Evolutionary conservation across 441 rosid species (phyloP).

Genomic region (Monsonia emarginata): DNA sequence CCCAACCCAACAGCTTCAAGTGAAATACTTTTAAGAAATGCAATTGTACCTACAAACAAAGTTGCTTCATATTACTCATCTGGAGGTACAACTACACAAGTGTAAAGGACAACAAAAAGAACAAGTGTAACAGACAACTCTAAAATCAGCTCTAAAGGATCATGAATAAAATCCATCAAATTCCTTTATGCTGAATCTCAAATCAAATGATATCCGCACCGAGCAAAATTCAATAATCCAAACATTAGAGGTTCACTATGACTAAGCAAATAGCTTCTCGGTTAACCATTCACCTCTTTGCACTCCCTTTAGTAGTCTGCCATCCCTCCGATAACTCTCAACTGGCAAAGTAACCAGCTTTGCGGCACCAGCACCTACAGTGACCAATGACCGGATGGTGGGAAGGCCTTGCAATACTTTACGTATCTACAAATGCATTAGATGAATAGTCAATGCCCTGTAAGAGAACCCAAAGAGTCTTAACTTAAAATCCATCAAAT

Average conservation of each 20-base stretch:
- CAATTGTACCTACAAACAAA: conserved; percentile 57
- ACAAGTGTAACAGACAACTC: not conserved
- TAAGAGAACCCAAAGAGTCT: conserved; percentile 9
- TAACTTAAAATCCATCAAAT: conserved; percentile 3
- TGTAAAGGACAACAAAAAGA: not conserved
- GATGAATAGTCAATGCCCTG: conserved; percentile 17
- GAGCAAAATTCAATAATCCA: not conserved
- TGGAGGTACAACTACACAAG: not conserved
- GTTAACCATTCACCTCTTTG: conserved; percentile 64
- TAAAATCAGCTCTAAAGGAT: not conserved
- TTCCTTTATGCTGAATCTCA: not conserved
- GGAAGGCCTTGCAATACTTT: conserved; percentile 73
- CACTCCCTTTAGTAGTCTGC: conserved; percentile 73
- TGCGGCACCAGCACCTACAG: conserved; percentile 74
- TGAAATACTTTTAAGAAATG: conserved; percentile 88
- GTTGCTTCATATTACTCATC: not conserved
- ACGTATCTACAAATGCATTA: conserved; percentile 43
- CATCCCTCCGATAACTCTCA: conserved; percentile 82
- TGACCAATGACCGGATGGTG: conserved; percentile 62
- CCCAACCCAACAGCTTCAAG: conserved; percentile 95
- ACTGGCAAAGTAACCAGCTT: conserved; percentile 84
- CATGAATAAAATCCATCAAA: not conserved
- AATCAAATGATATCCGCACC: not conserved
- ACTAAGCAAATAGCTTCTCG: not conserved
- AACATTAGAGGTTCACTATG: not conserved